Base-by-base conservation (phyloP, 352 stramenopile species). In the Globisporangium rhizosaccharum region DNA sequence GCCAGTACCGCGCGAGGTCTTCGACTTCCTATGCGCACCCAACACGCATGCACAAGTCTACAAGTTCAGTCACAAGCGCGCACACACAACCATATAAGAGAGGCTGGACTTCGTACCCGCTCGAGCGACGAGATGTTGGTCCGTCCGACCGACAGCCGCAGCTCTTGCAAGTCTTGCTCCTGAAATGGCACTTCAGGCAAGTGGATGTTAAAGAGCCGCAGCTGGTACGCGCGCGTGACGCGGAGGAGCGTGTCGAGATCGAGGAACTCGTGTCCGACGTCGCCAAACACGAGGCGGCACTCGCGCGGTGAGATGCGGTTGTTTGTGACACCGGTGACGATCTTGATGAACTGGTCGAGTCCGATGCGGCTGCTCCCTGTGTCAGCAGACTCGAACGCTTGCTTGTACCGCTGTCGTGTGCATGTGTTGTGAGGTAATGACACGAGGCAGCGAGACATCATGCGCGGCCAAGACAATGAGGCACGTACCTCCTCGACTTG, bases 281-380 rank as follows among this genome's bases (percentile, higher is more conserved):
- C 77, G 30, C 70, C 76, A 50, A 79, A 92, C 18, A 92, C 78
- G 12, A 92, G 58, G 17, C 79, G 67, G 44, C 77, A 89, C 28
- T 89, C 82, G 2, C 79, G 65, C 6, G 70, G 53, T 1, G 68
- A 73, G 4, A 92, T 63, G 7, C 70, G 66, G 23, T 73, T 65
- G 17, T 69, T 69, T 3, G 78, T 88, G 26, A 88, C 77, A 18
- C 69, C 71, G n/a, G 66, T 86, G 11, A 90, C 74, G 57, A 92
- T 81, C 56, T 87, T 83, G 56, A 74, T 70, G 50, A 92, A 92
- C 63, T 89, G 73, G 14, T 90, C 77, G 56, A 88, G 64, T 8
- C 79, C 82, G 20, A 92, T 84, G 12, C 66, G 71, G 48, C 76
- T 65, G 26, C 73, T 73, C 18, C 73, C 70, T 5, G 73, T 5